Base-by-base conservation (phyloP, 805 yeast genomes). In the Saccharomycopsis selenospora region DNA sequence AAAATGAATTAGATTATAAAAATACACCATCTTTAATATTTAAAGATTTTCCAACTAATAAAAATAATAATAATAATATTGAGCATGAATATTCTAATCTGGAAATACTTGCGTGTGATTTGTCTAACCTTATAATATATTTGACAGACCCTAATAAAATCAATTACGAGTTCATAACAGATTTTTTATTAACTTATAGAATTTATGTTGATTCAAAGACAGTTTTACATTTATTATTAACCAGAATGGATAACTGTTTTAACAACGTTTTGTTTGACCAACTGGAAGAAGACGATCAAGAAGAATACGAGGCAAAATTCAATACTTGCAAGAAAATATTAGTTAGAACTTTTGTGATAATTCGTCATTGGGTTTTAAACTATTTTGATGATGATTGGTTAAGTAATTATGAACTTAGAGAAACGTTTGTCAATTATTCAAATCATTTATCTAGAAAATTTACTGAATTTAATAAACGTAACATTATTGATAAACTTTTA, bases 331-430 rank as follows among this genome's bases (percentile, higher is more conserved):
- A 47, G 43, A 45, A 24, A 49, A 56, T 49, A 20, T 20, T 45
- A 40, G 48, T 90, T 30, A 72, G 98, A 57, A 82, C 95, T 0
- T 91, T 90, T 67, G 96, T 87, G 24, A 80, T 85, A 25, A 57
- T 93, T 40, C 76, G 97, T 59, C 95, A 87, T 66, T 91, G 98
- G 95, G 63, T 91, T 17, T 65, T 86, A 51, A 91, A 90, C 63
- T 90, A 86, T 62, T 93, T 88, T 58, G 73, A 79, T 38, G 91
- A 86, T 60, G 98, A 93, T 63, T 93, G 90, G 61, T 67, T 82
- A 23, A 64, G 75, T 13, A 70, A 76, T 43, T 56, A 66, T 18
- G 69, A 72, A 47, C 64, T 83, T 28, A 67, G 89, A 47, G 54
- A 57, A 20, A 56, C 63, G 22, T 72, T 79, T 49, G 62, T 71